phyloP scores from a whole-genome alignment of 345 rosid genomes.

The Gossypium turneri region DNA sequence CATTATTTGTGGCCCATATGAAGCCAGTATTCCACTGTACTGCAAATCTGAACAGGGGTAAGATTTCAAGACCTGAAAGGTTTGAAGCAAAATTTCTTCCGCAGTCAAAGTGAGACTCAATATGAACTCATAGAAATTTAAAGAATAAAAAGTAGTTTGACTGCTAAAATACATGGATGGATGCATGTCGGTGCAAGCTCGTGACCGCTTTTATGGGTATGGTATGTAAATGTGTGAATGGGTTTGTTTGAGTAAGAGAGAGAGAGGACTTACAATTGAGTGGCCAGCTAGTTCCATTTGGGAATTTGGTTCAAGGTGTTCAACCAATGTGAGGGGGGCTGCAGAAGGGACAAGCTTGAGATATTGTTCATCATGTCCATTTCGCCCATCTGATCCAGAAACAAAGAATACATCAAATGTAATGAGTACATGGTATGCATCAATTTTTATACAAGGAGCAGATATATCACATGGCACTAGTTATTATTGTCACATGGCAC shows the following conservation, averaged over 20 bases:
- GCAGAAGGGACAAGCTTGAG: constrained; percentile 23
- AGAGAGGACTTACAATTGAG: constrained; percentile 47
- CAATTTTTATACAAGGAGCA: background rate
- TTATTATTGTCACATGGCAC: background rate
- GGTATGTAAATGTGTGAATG: background rate
- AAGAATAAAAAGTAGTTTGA: background rate
- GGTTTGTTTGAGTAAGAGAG: background rate
- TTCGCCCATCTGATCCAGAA: constrained; percentile 34
- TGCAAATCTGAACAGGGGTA: constrained; percentile 51
- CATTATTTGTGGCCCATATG: constrained; percentile 48
- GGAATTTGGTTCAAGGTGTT: constrained; percentile 39
- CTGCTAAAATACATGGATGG: constrained; percentile 1
- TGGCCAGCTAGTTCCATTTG: constrained; percentile 67
- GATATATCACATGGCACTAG: background rate
- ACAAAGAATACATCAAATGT: constrained; percentile 16
- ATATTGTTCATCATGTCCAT: constrained; percentile 27
- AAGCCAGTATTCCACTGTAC: constrained; percentile 35
- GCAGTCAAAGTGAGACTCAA: background rate
- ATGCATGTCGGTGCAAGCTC: background rate
- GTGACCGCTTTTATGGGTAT: background rate
- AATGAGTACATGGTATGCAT: background rate
- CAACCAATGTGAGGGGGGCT: constrained; percentile 24
- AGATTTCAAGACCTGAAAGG: constrained; percentile 51
- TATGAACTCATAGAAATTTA: constrained; percentile 4
- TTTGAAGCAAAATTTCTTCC: constrained; percentile 3